phyloP scores from a whole-genome alignment of 495 filamentous ascomycete genomes.

The Usnea hakonensis region DNA sequence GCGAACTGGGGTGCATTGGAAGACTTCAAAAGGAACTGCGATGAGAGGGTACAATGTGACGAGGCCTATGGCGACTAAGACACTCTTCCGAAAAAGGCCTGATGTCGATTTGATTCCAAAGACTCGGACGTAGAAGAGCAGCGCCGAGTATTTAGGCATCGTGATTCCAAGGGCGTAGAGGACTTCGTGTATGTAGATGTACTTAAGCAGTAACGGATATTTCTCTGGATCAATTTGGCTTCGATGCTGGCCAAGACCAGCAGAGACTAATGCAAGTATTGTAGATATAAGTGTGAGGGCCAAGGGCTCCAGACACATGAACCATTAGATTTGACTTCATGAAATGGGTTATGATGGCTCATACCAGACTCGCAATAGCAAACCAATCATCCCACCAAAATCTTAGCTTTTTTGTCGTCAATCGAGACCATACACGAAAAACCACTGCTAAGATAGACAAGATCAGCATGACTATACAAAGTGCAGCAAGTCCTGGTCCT shows the following conservation, averaged over 20 bases:
- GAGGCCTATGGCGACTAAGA: background rate
- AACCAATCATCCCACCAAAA: constrained; percentile 10
- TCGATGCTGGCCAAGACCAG: background rate
- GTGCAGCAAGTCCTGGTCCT: background rate
- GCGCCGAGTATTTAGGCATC: constrained; percentile 2
- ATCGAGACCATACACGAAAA: background rate
- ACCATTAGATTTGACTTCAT: background rate
- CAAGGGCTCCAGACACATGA: background rate
- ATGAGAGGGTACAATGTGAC: background rate
- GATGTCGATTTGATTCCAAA: background rate
- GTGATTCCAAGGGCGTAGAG: background rate
- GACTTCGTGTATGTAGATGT: background rate
- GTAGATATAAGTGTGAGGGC: background rate
- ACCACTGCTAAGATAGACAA: background rate
- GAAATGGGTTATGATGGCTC: too few species aligned
- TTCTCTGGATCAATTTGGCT: background rate
- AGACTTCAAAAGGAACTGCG: background rate
- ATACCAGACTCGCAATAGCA: constrained; percentile 3
- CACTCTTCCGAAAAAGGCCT: background rate
- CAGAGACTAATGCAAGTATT: background rate
- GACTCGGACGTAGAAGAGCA: constrained; percentile 2
- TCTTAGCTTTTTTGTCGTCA: background rate
- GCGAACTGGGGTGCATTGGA: background rate
- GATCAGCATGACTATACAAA: constrained; percentile 1
- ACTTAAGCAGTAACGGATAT: background rate